phyloP scores from a whole-genome alignment of 2,329 filamentous ascomycete species.

The Penicillium sclerotigenum region DNA sequence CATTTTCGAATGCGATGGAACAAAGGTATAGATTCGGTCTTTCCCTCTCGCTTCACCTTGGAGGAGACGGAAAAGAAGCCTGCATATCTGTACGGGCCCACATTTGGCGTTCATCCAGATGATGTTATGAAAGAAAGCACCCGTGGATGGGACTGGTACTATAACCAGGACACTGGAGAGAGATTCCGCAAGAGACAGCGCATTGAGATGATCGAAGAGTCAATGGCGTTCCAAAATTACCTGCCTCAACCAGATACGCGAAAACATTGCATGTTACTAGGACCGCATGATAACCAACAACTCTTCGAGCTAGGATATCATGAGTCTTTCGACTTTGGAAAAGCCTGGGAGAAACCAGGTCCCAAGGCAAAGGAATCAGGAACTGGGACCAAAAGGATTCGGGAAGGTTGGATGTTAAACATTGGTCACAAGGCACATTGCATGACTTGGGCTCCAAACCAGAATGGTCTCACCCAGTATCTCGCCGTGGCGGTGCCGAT shows the following conservation, averaged over 20 bases:
- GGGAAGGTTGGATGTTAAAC: constrained; percentile 55
- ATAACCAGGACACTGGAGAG: constrained; percentile 39
- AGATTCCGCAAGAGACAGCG: constrained; percentile 45
- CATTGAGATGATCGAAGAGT: constrained; percentile 32
- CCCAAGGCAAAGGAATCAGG: constrained; percentile 5
- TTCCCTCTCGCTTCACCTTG: constrained; percentile 48
- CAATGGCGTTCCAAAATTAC: constrained; percentile 42
- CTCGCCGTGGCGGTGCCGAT: constrained; percentile 51
- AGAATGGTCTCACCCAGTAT: constrained; percentile 51
- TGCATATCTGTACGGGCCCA: constrained; percentile 41
- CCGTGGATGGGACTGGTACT: constrained; percentile 54
- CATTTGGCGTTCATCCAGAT: constrained; percentile 44
- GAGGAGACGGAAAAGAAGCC: constrained; percentile 26
- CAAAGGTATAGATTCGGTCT: constrained; percentile 44
- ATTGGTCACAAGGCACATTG: constrained; percentile 54
- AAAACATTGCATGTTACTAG: constrained; percentile 50
- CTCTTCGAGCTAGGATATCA: constrained; percentile 43
- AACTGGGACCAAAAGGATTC: constrained; percentile 24
- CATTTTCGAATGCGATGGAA: constrained; percentile 52
- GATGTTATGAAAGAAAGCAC: constrained; percentile 46
- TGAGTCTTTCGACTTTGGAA: constrained; percentile 45
- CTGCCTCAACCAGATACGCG: constrained; percentile 33
- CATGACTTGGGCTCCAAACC: constrained; percentile 47
- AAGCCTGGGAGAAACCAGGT: constrained; percentile 40
- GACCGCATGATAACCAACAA: constrained; percentile 46